Base-by-base conservation (phyloP, 2,329 filamentous ascomycete genomes). In the Geosmithia morbida region DNA sequence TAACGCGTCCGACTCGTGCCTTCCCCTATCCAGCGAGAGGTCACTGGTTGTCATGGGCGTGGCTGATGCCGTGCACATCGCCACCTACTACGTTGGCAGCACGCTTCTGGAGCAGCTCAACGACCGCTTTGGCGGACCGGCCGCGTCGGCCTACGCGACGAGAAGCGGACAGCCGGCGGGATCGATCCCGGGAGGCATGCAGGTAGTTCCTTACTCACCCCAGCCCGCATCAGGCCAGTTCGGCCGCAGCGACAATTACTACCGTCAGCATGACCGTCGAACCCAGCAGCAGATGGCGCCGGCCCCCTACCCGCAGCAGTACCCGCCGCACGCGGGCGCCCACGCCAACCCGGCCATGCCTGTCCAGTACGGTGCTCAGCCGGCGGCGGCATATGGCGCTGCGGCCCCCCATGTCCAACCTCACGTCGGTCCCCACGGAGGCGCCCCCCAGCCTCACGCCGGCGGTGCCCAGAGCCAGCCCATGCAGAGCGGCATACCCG, bases 1-100 rank as follows among this genome's bases (percentile, higher is more conserved):
- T 43, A 98, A 98, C 65, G 92, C 92, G 22, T 98, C 92, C 7
- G 92, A 97, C 64, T 84, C 88, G 5, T 94, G 89, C 61, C 77
- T 98, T 48, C 92, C 92, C 45, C 77, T 96, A 51, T 98, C 92
- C 17, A 94, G 88, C 50, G 92, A 98, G 69, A 86, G 92, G 44
- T 97, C 92, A n/a, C 78, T 98, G 45, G 90, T 98, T 46, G 89
- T 98, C 29, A 87, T 97, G 66, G 92, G 92, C 63, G 92, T 98
- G 49, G 92, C 92, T 47, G 92, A 98, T 69, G 90, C 92, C 49
- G 90, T 98, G 45, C 92, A 98, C 68, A 98, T 98, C 65, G 92
- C 92, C 45, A 95, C 92, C 39, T 98, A 97, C 71, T 98, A 98
- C 60, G 89, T 98, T 53, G 90, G 89, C 48, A 94, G 90, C 66